phyloP scores from a whole-genome alignment of 2,329 filamentous ascomycete species.

The Ceratocystis harringtonii region DNA sequence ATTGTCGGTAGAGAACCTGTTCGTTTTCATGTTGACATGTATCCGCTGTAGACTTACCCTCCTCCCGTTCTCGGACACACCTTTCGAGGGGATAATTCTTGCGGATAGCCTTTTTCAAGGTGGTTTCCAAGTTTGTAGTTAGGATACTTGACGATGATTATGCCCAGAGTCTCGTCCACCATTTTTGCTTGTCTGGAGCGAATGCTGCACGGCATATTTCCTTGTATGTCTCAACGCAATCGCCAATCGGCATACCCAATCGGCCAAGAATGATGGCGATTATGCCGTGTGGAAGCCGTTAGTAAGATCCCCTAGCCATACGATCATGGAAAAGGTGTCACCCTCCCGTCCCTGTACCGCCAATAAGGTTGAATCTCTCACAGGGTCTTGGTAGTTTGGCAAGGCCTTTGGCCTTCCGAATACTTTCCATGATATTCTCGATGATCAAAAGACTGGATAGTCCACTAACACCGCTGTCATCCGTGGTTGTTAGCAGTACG shows the following conservation, averaged over 20 bases:
- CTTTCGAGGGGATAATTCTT: not conserved
- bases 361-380: constrained; percentile 23
- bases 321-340: not conserved
- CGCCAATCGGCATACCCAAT: not conserved
- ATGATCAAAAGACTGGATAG: constrained; percentile 22
- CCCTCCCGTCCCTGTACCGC: constrained; percentile 23
- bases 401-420: constrained; percentile 17
- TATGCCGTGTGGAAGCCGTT: not conserved
- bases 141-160: not conserved
- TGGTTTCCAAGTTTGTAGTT: not conserved
- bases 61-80: not conserved
- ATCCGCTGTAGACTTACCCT: not conserved
- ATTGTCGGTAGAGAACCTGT: not conserved
- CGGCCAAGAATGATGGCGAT: not conserved
- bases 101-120: not conserved
- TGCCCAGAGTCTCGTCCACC: accelerated
- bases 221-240: not conserved
- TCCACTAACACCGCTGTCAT: constrained; percentile 22
- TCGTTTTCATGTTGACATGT: not conserved
- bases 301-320: not conserved
- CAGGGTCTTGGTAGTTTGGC: constrained; percentile 20
- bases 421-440: constrained; percentile 20
- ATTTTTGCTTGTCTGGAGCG: not conserved
- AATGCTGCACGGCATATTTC: not conserved
- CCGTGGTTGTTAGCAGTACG: constrained; percentile 6